Conservation (phyloP, 177 flowering plant genomes). For the Tripterygium wilfordii region DNA sequence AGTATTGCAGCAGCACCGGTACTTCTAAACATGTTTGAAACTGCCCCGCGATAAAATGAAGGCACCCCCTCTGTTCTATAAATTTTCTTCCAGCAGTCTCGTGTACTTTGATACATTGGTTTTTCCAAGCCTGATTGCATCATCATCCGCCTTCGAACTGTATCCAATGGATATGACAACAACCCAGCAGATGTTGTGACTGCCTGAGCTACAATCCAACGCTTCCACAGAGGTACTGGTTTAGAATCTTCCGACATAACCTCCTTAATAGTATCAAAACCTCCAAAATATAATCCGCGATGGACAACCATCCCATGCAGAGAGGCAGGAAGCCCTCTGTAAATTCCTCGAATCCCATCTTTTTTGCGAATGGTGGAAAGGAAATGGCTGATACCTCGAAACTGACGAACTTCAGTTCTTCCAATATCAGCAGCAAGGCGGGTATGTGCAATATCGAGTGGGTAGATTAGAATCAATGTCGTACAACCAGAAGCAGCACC, state of each 20-base stretch:
- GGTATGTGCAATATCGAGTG: constrained; percentile 96
- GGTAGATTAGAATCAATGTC: constrained; percentile 73
- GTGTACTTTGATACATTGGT: constrained; percentile 62
- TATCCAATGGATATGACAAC: constrained; percentile 87
- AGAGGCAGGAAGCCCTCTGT: constrained; percentile 93
- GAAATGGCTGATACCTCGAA: constrained; percentile 82
- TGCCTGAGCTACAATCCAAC: constrained; percentile 87
- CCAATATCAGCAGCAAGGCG: constrained; percentile 96
- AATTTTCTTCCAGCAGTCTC: constrained; percentile 89
- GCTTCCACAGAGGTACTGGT: constrained; percentile 68
- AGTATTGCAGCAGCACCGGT: constrained; percentile 93
- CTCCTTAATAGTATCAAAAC: constrained; percentile 91
- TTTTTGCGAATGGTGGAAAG: constrained; percentile 53
- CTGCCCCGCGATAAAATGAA: constrained; percentile 87
- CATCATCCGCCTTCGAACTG: constrained; percentile 95
- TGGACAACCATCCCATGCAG: constrained; percentile 91
- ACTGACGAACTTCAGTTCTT: constrained; percentile 63
- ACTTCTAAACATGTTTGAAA: constrained; percentile 89
- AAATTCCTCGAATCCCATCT: constrained; percentile 79
- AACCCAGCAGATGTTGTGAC: constrained; percentile 94
- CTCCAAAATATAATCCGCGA: constrained; percentile 92
- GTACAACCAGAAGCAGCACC: constrained; percentile 97
- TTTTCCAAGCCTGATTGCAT: constrained; percentile 87
- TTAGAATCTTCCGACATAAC: constrained; percentile 43
- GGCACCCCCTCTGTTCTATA: constrained; percentile 64